A percentile compares a stretch with the other conserved stretches of the same genome.
phyloP scores from a whole-genome alignment of 1,139 yeast genomes.

The Zygoascus sp. region DNA sequence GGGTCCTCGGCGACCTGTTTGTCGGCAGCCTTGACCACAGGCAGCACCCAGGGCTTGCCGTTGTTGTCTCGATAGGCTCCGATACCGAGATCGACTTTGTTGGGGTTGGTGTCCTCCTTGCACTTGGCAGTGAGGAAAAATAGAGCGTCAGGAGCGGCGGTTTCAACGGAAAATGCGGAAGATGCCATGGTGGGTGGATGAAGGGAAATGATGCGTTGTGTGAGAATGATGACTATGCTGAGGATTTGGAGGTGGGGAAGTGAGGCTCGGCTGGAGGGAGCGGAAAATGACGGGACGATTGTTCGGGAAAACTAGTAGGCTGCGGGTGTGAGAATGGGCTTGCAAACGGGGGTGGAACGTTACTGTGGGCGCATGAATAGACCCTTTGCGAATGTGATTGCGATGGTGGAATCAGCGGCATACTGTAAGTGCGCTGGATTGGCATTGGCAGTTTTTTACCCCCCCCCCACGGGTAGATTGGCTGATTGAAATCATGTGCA shows the following conservation, averaged over 20 bases:
- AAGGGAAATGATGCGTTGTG: not conserved
- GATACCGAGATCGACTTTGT: conserved; percentile 80
- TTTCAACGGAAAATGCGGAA: conserved; percentile 25
- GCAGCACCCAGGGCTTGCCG: conserved; percentile 87
- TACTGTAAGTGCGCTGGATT: no score
- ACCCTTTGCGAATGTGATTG: no score
- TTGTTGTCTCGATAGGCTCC: conserved; percentile 86
- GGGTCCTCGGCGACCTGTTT: conserved; percentile 49
- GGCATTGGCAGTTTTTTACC: no score
- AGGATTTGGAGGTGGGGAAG: not conserved
- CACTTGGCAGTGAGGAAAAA: conserved; percentile 79
- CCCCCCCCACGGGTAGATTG: no score
- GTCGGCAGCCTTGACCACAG: conserved; percentile 72
- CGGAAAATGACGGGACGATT: not conserved
- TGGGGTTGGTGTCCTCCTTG: conserved; percentile 47
- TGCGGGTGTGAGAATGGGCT: no score
- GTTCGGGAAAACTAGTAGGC: no score
- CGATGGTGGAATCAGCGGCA: no score
- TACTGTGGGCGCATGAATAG: not conserved
- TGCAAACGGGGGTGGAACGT: not conserved
- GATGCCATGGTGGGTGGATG: not conserved
- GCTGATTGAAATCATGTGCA: no score
- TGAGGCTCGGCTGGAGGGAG: not conserved
- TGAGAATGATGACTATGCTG: not conserved
- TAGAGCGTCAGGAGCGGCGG: conserved; percentile 40